phyloP scores from a whole-genome alignment of 495 filamentous ascomycete genomes.

The Penicillium argentinense region DNA sequence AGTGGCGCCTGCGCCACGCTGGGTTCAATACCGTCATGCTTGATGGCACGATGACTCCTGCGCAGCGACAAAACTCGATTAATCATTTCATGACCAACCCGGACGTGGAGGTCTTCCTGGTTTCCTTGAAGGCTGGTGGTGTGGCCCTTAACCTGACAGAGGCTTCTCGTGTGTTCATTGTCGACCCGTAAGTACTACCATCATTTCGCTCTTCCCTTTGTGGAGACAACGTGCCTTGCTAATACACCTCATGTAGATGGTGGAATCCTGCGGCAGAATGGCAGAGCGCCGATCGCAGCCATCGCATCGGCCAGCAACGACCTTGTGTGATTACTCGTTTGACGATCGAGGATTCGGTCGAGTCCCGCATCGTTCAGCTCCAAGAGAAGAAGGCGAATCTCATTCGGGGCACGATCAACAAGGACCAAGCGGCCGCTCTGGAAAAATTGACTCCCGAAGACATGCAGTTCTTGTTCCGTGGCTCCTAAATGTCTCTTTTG shows the following conservation, averaged over 20 bases:
- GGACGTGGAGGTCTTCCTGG: constrained; percentile 90
- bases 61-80: constrained; percentile 88
- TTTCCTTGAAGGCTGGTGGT: constrained; percentile 92
- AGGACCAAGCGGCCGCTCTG: constrained; percentile 76
- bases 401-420: constrained; percentile 94
- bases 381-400: constrained; percentile 98
- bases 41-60: constrained; percentile 91
- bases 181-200: constrained; percentile 73
- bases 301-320: constrained; percentile 92
- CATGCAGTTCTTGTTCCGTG: constrained; percentile 91
- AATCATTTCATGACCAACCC: constrained; percentile 92
- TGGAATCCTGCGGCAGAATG: constrained; percentile 98
- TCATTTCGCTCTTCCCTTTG: not conserved
- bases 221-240: constrained; percentile 6
- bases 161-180: constrained; percentile 89
- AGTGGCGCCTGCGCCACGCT: constrained; percentile 91
- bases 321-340: constrained; percentile 93
- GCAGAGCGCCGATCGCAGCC: constrained; percentile 94
- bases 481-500: constrained; percentile 33
- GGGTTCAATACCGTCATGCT: constrained; percentile 98
- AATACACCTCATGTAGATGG: constrained; percentile 57
- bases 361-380: constrained; percentile 87
- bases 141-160: constrained; percentile 95
- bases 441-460: constrained; percentile 88
- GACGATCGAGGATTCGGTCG: constrained; percentile 93